phyloP scores from a whole-genome alignment of 1,284 basidiomycete genomes.

The Inonotus obliquus region DNA sequence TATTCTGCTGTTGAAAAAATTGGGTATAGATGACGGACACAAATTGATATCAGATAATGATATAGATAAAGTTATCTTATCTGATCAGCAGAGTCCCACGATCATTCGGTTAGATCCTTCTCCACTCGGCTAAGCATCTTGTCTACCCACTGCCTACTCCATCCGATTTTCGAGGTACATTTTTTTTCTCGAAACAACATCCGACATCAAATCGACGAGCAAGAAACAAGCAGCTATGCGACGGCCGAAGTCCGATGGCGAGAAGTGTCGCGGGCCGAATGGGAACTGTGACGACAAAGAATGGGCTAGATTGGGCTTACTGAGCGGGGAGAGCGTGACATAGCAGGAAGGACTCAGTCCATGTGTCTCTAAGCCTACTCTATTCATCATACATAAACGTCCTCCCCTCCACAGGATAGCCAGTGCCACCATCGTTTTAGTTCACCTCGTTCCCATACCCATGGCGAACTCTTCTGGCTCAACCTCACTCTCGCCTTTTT shows the following conservation, averaged over 20 bases:
- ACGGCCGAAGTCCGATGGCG: neutral
- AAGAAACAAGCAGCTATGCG: neutral
- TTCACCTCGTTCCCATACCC: neutral
- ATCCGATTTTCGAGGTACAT: neutral
- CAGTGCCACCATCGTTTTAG: neutral
- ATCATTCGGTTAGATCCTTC: neutral
- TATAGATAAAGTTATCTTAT: neutral
- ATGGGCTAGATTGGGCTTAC: neutral
- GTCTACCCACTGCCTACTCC: neutral
- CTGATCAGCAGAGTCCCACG: neutral
- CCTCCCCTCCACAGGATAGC: too few species aligned
- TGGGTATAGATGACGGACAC: neutral
- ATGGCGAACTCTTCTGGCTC: neutral
- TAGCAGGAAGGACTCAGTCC: neutral
- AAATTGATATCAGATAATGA: slow-evolving; percentile 1
- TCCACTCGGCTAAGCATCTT: neutral
- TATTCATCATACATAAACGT: neutral
- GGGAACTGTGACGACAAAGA: neutral
- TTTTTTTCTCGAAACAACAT: neutral
- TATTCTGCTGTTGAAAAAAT: neutral
- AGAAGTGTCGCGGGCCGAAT: neutral
- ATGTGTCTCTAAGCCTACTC: neutral
- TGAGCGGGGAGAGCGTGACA: neutral
- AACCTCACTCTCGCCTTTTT: slow-evolving; percentile 2
- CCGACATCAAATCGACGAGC: neutral